phyloP scores from a whole-genome alignment of 306 rosid genomes.

The Quercus gilva region DNA sequence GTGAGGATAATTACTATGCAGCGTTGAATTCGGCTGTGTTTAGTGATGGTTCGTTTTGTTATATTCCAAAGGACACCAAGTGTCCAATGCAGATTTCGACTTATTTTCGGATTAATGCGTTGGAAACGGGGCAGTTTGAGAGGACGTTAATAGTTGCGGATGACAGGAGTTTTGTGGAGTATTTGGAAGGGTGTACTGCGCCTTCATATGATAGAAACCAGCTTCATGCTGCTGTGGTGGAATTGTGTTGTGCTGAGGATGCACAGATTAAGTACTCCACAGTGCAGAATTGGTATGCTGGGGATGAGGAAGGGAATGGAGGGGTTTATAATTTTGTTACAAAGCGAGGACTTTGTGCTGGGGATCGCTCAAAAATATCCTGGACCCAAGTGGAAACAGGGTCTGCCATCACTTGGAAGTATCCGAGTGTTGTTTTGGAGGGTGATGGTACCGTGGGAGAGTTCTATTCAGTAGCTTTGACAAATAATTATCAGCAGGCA shows the following conservation, averaged over 20 bases:
- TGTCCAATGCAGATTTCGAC: conserved; percentile 95
- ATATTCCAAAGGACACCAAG: conserved; percentile 68
- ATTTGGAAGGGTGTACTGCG: conserved; percentile 92
- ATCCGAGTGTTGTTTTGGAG: conserved; percentile 91
- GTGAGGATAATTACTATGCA: conserved; percentile 78
- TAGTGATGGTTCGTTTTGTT: conserved; percentile 88
- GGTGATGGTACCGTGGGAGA: conserved; percentile 90
- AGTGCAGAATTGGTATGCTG: conserved; percentile 95
- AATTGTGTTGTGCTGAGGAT: conserved; percentile 64
- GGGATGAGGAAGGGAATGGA: conserved; percentile 82
- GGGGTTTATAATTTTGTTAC: conserved; percentile 85
- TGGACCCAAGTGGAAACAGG: conserved; percentile 98
- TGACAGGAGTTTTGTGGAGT: conserved; percentile 83
- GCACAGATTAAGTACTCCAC: conserved; percentile 95
- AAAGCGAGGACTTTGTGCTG: conserved; percentile 83
- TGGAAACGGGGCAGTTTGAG: conserved; percentile 92
- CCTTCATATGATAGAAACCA: conserved; percentile 89
- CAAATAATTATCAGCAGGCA: conserved; percentile 87
- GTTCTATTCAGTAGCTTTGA: conserved; percentile 89
- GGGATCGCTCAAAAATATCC: conserved; percentile 70
- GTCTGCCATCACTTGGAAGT: conserved; percentile 92
- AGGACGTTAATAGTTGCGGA: conserved; percentile 92
- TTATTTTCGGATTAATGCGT: conserved; percentile 75
- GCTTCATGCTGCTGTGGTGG: conserved; percentile 96
- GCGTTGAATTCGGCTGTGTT: conserved; percentile 84